Evolutionary conservation across 2,329 filamentous ascomycete species (phyloP), one percentile per base, ranked within the genome.

Genomic region (Colletotrichum liaoningense): DNA sequence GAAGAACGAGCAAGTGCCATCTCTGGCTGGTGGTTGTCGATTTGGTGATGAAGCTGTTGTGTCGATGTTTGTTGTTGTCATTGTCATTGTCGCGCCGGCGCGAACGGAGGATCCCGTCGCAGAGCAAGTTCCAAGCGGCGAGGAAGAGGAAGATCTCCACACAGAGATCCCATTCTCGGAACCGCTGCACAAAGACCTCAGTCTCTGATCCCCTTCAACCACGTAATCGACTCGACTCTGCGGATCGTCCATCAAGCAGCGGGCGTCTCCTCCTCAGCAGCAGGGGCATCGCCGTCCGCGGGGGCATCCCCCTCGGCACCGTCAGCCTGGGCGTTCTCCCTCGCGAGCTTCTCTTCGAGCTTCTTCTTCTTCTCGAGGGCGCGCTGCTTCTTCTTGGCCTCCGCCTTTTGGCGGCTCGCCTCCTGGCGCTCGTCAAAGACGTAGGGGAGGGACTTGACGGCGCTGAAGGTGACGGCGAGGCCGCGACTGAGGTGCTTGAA

Each of bases 361-460:
- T 77, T 80, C 75, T 78, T 80, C 77, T 79, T 80, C 80, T 80
- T 79, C 76, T 81, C 80, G 63, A 80, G 75, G 11, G 79, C 79
- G 56, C 79, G 79, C 73, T 77, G 63, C 42, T 78, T 77, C 67
- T 80, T 79, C 75, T 76, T 79, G 66, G 77, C 77, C 42, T 83
- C 82, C 4, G 74, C 74, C 75, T 77, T 78, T 60, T 75, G 72
- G 66, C 80, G 76, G 62, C 78, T 67, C 63, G 77, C 66, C 74
- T 85, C 81, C n/a, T 76, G 75, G 76, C 81, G 83, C 77, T 86
- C 83, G 38, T 79, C 71, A 33, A 83, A 19, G 30, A 86, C 74
- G 72, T 84, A 84, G 5, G 81, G 81, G 12, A 80, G 74, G 14
- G 79, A 79, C 67, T 74, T 75, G 30, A 83, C 73, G n/a, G 82